phyloP scores from a whole-genome alignment of 306 rosid species.

The Citrullus colocynthis region DNA sequence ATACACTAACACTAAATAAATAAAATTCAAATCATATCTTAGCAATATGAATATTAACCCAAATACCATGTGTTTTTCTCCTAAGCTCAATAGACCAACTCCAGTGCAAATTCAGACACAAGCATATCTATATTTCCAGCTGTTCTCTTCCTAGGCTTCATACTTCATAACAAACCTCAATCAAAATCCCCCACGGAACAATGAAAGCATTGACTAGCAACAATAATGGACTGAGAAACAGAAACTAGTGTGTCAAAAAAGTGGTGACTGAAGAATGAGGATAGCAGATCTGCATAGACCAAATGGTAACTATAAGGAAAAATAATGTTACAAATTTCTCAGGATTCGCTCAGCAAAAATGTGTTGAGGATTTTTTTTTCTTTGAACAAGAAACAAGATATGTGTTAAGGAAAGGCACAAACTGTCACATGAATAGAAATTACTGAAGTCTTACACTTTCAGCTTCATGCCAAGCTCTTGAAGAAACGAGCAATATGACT shows the following conservation, averaged over 20 bases:
- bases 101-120: neutral
- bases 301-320: neutral
- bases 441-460: slow-evolving; percentile 25
- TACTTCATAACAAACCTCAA: neutral
- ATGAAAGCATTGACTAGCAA: neutral
- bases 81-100: neutral
- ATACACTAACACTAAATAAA: neutral
- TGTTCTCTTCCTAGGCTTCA: neutral
- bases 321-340: neutral
- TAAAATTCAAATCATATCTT: neutral
- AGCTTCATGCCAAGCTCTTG: slow-evolving; percentile 35
- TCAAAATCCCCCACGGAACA: neutral
- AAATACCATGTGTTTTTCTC: neutral
- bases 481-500: slow-evolving; percentile 31
- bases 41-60: neutral
- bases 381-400: neutral
- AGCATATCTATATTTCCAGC: neutral
- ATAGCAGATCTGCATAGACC: neutral
- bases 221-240: neutral
- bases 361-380: neutral
- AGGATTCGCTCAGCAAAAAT: neutral
- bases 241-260: neutral
- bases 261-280: neutral
- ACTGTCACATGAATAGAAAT: neutral
- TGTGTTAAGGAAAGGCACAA: neutral